These are phyloP conservation scores for Sporothrix protearum DNA, from an alignment of 2,329 filamentous ascomycete genomes.

Conservation along the genomic window DNA sequence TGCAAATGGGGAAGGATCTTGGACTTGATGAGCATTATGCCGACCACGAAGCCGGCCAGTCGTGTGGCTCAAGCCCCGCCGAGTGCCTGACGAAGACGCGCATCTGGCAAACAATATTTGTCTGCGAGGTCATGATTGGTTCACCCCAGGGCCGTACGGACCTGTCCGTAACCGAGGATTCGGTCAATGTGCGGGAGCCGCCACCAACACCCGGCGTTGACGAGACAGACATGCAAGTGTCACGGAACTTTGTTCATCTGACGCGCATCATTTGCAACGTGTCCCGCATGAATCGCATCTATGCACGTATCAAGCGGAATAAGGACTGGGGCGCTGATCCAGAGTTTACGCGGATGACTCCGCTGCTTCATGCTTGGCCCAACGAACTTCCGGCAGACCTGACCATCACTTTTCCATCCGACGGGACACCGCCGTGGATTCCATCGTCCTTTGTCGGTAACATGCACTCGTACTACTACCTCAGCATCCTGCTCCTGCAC, in stretches of 20 bases:
- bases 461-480: constrained; percentile 81
- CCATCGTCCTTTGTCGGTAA: constrained; percentile 86
- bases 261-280: constrained; percentile 74
- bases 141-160: constrained; percentile 86
- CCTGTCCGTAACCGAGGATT: constrained; percentile 68
- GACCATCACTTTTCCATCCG: constrained; percentile 69
- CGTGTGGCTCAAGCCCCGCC: constrained; percentile 63
- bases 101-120: constrained; percentile 84
- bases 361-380: constrained; percentile 72
- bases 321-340: constrained; percentile 83
- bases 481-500: constrained; percentile 81
- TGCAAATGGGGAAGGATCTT: constrained; percentile 89
- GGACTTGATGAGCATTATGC: constrained; percentile 83
- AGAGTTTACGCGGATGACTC: constrained; percentile 74
- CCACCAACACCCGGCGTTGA: constrained; percentile 64
- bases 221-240: constrained; percentile 70
- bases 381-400: constrained; percentile 74
- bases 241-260: constrained; percentile 80
- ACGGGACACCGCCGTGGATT: constrained; percentile 78
- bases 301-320: constrained; percentile 65
- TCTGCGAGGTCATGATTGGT: constrained; percentile 88
- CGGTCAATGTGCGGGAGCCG: constrained; percentile 69
- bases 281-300: constrained; percentile 70
- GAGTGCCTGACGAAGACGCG: constrained; percentile 83
- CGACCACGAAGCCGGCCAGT: constrained; percentile 66